These are phyloP conservation scores for Choiromyces venosus DNA, from an alignment of 495 filamentous ascomycete species.

Conservation along the genomic window DNA sequence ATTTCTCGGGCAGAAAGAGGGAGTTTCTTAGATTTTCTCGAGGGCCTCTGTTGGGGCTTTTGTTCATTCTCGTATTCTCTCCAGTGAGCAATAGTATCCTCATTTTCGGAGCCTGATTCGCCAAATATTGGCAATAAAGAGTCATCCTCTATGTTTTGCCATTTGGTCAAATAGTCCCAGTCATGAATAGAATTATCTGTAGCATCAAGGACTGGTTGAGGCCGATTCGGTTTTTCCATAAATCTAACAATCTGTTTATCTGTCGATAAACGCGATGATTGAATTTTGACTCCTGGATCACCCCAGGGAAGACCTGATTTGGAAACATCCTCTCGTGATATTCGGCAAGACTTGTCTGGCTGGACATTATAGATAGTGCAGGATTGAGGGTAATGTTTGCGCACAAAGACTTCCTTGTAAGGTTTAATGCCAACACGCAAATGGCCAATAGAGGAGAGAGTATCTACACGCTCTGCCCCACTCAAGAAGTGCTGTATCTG, in stretches of 20 bases:
- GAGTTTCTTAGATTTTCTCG: conserved; percentile 21
- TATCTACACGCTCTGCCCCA: neutral
- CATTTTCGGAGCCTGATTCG: conserved; percentile 57
- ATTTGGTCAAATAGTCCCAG: conserved; percentile 39
- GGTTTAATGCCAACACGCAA: conserved; percentile 31
- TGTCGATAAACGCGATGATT: conserved; percentile 4
- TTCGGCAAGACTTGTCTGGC: conserved; percentile 10
- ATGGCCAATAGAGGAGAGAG: conserved; percentile 14
- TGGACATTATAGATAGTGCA: conserved; percentile 28
- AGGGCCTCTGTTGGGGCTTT: conserved; percentile 15
- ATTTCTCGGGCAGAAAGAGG: conserved; percentile 50
- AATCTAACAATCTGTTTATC: conserved; percentile 29
- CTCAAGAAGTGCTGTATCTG: conserved; percentile 31
- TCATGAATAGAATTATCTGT: conserved; percentile 27
- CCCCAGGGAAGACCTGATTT: conserved; percentile 21
- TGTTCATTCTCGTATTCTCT: conserved; percentile 59
- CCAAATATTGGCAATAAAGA: conserved; percentile 58
- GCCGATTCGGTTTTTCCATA: conserved; percentile 6
- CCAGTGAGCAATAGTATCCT: conserved; percentile 56
- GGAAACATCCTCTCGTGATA: conserved; percentile 3
- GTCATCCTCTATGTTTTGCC: conserved; percentile 45
- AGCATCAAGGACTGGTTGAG: conserved; percentile 9
- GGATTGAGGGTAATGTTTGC: conserved; percentile 35
- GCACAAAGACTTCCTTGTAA: conserved; percentile 25
- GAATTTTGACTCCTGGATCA: neutral